Evolutionary conservation across 805 yeast species (phyloP), one percentile per base, ranked within the genome.

Genomic region (Teunomyces tritomae): DNA sequence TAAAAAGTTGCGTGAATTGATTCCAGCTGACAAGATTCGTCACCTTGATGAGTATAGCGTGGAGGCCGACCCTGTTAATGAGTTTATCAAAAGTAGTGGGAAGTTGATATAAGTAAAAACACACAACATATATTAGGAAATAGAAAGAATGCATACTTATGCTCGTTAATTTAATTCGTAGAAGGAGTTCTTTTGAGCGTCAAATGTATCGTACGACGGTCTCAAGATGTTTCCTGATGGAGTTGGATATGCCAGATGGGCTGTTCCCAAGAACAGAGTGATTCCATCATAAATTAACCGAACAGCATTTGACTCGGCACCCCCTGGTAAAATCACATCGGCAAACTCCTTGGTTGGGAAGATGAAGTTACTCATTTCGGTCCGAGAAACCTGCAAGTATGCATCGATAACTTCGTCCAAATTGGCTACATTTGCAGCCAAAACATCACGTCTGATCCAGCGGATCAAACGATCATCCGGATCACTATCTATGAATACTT

Each of bases 401-500:
- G 64, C 47, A 46, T 65, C 66, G 20, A 79, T 59, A 39, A 79
- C 68, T 2, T 56, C 44, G 48, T 77, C 76, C 36, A 73, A 55
- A n/a, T 52, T 44, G 5, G 46, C 29, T 5, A 41, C 35, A 7
- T 45, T 29, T 1, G 53, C 44, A 13, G 44, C 49, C 11, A 64
- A 44, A 4, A 71, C 74, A 49, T 73, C 77, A 39, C 76, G 57
- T 46, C 73, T 69, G 41, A 88, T 84, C 86, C 94, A 82, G 53
- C 96, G 78, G n/a, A 89, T 83, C 35, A 91, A 69, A 46, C 97
- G 69, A 4, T 86, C 82, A 63, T 91, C 98, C 1, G 92, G 82
- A 64, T 91, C 97, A 51, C 89, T 79, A 54, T 88, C 94, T 11
- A 91, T 74, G 56, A 85, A 91, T 2, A 91, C 80, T 58, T 82